Conservation (phyloP, 2,329 filamentous ascomycete species). For the Helotiales sp. region DNA sequence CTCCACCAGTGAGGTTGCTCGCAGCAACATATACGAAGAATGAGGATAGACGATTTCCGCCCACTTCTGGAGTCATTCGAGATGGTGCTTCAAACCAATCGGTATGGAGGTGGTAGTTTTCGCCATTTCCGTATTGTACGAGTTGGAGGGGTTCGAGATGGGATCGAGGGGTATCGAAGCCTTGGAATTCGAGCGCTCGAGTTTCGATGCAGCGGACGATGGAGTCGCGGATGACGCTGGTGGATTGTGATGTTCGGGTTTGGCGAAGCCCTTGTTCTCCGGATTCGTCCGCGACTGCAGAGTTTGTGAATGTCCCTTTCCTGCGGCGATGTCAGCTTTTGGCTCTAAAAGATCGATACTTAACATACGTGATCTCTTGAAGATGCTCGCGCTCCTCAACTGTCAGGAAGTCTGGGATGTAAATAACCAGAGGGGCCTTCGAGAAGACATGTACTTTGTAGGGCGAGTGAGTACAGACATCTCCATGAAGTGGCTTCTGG, state of each 20-base stretch:
- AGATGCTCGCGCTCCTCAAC: conserved; percentile 53
- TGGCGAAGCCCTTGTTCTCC: conserved; percentile 49
- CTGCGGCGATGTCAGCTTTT: conserved; percentile 15
- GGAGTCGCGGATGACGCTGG: conserved; percentile 49
- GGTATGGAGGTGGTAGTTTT: conserved; percentile 62
- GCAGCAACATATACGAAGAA: conserved; percentile 63
- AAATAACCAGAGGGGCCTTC: conserved; percentile 58
- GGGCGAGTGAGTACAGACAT: conserved; percentile 26
- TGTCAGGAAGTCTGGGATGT: conserved; percentile 59
- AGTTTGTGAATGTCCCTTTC: conserved; percentile 43
- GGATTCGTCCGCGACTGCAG: conserved; percentile 55
- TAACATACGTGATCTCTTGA: conserved; percentile 54
- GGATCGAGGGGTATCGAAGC: conserved; percentile 55
- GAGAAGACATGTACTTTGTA: conserved; percentile 53
- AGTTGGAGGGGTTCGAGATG: conserved; percentile 65
- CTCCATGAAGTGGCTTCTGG: conserved; percentile 10
- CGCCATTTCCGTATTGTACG: conserved; percentile 60
- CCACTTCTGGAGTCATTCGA: conserved; percentile 18
- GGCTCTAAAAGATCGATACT: neutral
- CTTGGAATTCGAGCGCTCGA: conserved; percentile 61
- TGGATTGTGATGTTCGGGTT: conserved; percentile 56
- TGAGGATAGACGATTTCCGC: conserved; percentile 46
- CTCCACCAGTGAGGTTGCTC: conserved; percentile 57
- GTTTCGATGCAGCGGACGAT: conserved; percentile 60
- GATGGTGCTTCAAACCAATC: conserved; percentile 52